Base-by-base conservation (phyloP, 345 rosid genomes). In the Sapria himalayana region DNA sequence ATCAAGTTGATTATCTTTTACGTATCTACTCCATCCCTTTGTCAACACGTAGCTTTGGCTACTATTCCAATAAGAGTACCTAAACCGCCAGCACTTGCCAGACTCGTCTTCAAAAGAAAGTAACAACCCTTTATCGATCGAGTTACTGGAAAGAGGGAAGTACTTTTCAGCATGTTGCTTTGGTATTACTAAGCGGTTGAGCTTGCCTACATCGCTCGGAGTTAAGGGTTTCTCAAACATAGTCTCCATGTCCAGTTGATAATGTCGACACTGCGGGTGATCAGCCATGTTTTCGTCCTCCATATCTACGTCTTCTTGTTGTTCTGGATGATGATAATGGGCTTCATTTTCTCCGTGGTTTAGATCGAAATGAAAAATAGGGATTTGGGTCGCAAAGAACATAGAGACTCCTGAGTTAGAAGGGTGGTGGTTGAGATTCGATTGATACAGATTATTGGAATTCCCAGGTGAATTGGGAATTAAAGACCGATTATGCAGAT, bases 41-140 rank as follows among this genome's bases (percentile, higher is more conserved):
- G 94, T 82, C 54, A 81, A 46, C 12, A 81, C 94, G 42, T 81
- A 81, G 66, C 94, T 81, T 25, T 81, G 94, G 41, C 94, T 82
- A 27, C 81, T 73, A 43, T 65, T 70, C 94, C 94, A 82, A 42
- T 78, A 82, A 4, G 94, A 82, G 69, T 82, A 82, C 23, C 94
- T 59, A 39, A 82, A 82, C 25, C 74, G 52, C 94, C 94, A 82
- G 29, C 58, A 65, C 72, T 67, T 82, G 14, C 86, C 94, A 1
- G 73, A 65, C 69, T 82, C 94, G 44, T 82, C 94, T 46, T 82
- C 94, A 33, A 82, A 82, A 45, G 78, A 63, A 44, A 82, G 76
- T 9, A 71, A 32, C 44, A 67, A n/a, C 7, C 74, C 67, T 25
- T 67, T 71, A 6, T 61, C 79, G 9, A 50, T 71, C 1, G 74